A percentile compares a stretch with the other conserved stretches of the same genome.
These are phyloP conservation scores for Leccinum fibrillosum DNA, from an alignment of 768 basidiomycete genomes.

Conservation along the genomic window DNA sequence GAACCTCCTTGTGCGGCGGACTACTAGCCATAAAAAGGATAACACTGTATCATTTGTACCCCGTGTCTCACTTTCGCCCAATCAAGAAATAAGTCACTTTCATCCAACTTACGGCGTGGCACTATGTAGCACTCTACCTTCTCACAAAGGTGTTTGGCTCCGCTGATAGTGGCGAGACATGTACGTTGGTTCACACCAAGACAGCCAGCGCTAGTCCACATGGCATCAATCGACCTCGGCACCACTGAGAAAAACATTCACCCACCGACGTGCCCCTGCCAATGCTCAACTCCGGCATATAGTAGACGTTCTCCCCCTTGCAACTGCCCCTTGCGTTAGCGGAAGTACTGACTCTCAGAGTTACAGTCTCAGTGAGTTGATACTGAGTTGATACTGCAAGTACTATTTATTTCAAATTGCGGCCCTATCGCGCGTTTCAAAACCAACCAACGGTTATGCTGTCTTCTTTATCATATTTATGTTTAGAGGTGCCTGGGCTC, in stretches of 20 bases:
- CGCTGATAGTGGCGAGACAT: not conserved
- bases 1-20: slow-evolving; percentile 16
- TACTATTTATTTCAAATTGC: not conserved
- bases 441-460: not conserved
- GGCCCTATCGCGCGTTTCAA: not conserved
- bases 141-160: not conserved
- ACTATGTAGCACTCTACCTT: not conserved
- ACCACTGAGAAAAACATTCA: not conserved
- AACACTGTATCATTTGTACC: slow-evolving; percentile 1
- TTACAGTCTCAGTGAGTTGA: not conserved
- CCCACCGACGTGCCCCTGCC: not conserved
- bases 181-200: not conserved
- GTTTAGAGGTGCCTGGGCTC: not conserved
- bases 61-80: not conserved
- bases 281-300: not conserved
- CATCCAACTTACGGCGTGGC: not conserved
- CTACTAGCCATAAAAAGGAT: not conserved
- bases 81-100: not conserved
- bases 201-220: not conserved
- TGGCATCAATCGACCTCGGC: not conserved
- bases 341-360: not conserved
- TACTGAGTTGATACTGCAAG: not conserved
- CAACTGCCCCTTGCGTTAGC: not conserved
- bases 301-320: not conserved
- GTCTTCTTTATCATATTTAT: not conserved